Conservation (phyloP, 345 rosid species). For the Rhizophora apiculata region DNA sequence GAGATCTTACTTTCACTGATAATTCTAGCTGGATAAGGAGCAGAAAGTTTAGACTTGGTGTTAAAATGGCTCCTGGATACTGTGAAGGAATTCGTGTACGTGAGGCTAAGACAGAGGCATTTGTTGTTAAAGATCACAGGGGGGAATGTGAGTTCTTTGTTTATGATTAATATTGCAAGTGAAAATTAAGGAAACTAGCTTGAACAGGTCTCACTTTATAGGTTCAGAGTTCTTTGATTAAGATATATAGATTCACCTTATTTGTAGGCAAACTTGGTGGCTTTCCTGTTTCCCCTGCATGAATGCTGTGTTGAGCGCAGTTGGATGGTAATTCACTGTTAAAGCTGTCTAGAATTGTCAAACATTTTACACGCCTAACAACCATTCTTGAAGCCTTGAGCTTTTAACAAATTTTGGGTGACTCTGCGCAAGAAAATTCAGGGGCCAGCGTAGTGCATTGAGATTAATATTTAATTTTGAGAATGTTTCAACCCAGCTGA, state of each 20-base stretch:
- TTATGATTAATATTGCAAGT: conserved; percentile 8
- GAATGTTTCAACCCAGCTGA: too few species aligned
- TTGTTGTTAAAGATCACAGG: conserved; percentile 94
- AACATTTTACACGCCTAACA: too few species aligned
- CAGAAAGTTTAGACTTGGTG: conserved; percentile 92
- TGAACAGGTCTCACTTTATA: background rate
- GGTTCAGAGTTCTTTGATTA: background rate
- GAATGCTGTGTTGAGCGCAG: background rate
- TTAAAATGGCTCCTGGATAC: conserved; percentile 51
- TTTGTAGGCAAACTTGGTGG: too few species aligned
- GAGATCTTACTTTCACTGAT: conserved; percentile 81
- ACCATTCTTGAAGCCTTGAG: too few species aligned
- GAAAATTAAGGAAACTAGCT: background rate
- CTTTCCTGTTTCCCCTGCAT: background rate
- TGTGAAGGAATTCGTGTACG: conserved; percentile 55
- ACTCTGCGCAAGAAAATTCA: too few species aligned
- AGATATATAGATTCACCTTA: too few species aligned
- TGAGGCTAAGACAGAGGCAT: conserved; percentile 88
- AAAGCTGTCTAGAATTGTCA: too few species aligned
- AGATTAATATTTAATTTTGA: too few species aligned
- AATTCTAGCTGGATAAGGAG: conserved; percentile 98
- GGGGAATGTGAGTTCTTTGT: conserved; percentile 71
- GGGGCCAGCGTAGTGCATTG: too few species aligned
- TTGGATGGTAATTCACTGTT: background rate
- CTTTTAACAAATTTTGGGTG: too few species aligned